Conservation (phyloP, 176 grass and related monocot genomes). For the Tillandsia fasciculata region DNA sequence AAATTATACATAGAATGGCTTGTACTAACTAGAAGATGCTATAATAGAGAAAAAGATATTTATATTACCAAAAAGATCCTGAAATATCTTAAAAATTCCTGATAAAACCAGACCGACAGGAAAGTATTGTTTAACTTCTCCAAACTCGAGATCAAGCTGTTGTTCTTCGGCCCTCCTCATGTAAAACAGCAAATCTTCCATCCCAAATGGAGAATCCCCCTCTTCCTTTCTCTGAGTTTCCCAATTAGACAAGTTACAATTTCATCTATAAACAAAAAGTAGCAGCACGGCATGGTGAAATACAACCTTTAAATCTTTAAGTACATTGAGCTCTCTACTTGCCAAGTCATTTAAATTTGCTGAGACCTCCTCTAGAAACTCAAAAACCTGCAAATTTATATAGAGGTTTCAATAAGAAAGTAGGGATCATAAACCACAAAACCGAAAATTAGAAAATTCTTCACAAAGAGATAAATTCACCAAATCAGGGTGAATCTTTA, state of each 20-base stretch:
- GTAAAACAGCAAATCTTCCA: constrained; percentile 96
- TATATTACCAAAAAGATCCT: constrained; percentile 90
- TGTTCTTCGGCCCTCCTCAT: constrained; percentile 84
- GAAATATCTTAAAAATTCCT: constrained; percentile 92
- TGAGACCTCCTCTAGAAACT: constrained; percentile 92
- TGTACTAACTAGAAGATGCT: not conserved
- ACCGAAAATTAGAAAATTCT: too few relatives aligned
- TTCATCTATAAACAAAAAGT: constrained; percentile 9
- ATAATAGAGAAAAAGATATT: constrained; percentile 9
- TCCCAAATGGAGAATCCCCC: constrained; percentile 55
- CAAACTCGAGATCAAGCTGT: constrained; percentile 68
- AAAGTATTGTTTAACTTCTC: constrained; percentile 87
- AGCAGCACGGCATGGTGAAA: not conserved
- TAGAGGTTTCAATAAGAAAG: not conserved
- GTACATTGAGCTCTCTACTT: constrained; percentile 65
- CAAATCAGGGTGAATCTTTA: not conserved
- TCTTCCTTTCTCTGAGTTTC: constrained; percentile 64
- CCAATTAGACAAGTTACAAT: constrained; percentile 2
- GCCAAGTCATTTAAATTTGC: constrained; percentile 54
- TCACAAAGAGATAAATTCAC: constrained; percentile 8
- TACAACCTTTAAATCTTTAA: constrained; percentile 86
- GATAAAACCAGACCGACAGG: constrained; percentile 78
- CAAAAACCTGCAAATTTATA: constrained; percentile 49
- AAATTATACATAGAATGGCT: constrained; percentile 3
- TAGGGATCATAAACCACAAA: not conserved